A percentile compares a stretch with the other conserved stretches of the same genome.
Evolutionary conservation across 2,329 filamentous ascomycete genomes (phyloP).

Genomic region (Ophiostoma piceae): DNA sequence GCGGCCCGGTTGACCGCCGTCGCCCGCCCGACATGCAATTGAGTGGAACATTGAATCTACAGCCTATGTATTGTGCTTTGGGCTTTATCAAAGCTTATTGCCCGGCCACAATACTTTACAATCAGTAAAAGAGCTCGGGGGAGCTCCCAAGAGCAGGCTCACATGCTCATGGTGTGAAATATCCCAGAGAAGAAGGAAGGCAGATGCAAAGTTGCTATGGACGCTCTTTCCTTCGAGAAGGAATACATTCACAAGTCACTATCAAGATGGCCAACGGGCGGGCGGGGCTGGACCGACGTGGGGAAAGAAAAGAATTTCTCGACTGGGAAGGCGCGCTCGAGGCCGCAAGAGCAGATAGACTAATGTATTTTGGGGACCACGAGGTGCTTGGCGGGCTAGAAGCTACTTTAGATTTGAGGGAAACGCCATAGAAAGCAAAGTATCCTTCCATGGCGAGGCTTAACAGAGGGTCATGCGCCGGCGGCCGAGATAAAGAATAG

Average conservation of each 20-base stretch:
- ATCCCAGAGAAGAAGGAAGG: neutral
- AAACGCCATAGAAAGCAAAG: constrained; percentile 1
- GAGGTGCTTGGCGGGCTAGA: constrained; percentile 14
- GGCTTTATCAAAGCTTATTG: neutral
- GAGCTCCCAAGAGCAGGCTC: neutral
- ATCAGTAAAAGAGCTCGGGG: neutral
- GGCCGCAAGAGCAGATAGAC: neutral
- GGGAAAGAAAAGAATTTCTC: constrained; percentile 17
- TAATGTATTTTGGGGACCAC: neutral
- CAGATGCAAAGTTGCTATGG: neutral
- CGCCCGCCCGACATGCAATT: constrained; percentile 10
- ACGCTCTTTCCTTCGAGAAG: neutral
- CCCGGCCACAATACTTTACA: neutral
- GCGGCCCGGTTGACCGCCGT: constrained; percentile 12
- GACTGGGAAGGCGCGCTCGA: constrained; percentile 17
- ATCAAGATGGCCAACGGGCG: constrained; percentile 1
- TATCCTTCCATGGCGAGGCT: constrained; percentile 13
- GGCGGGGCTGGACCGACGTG: constrained; percentile 17
- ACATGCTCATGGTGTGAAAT: neutral
- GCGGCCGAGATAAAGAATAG: constrained; percentile 16
- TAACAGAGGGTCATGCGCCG: constrained; percentile 21
- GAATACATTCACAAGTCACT: neutral
- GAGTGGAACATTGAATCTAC: neutral
- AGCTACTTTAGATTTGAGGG: neutral
- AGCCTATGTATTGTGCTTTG: neutral